Evolutionary conservation across 768 basidiomycete genomes (phyloP).

Genomic region (Mycena crocata): DNA sequence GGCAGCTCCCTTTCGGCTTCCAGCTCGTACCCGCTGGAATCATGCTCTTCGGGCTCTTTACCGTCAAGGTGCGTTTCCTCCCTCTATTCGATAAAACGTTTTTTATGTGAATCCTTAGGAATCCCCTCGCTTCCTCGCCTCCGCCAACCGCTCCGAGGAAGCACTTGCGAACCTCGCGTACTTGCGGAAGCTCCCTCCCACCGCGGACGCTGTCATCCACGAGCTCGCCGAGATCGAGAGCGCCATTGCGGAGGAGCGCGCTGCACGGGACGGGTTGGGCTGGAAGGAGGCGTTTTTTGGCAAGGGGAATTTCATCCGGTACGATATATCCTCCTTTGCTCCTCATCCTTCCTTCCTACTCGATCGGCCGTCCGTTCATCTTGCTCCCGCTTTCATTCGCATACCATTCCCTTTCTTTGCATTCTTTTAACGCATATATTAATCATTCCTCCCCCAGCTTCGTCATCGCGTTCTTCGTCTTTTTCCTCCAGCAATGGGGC

Average conservation of each 20-base stretch:
- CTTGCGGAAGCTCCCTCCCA: conserved; percentile 59
- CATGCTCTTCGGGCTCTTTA: conserved; percentile 75
- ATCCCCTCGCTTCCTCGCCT: conserved; percentile 84
- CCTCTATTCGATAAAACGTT: no score
- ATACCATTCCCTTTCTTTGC: no score
- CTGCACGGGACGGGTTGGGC: conserved; percentile 72
- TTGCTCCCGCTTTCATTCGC: no score
- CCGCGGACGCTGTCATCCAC: conserved; percentile 59
- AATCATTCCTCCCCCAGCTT: no score
- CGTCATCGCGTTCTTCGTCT: conserved; percentile 82
- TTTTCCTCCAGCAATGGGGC: conserved; percentile 85
- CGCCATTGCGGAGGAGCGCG: conserved; percentile 78
- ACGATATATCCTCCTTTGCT: no score
- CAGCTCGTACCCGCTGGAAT: conserved; percentile 83
- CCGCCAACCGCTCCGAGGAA: conserved; percentile 63
- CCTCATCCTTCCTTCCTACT: no score
- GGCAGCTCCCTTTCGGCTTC: conserved; percentile 81
- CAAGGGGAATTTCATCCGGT: conserved; percentile 79
- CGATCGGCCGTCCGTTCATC: no score
- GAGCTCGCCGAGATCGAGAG: conserved; percentile 88
- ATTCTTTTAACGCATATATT: no score
- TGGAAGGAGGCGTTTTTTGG: conserved; percentile 79
- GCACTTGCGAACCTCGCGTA: conserved; percentile 73
- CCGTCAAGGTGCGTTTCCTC: conserved; percentile 62
- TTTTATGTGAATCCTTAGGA: no score